phyloP scores from a whole-genome alignment of 345 rosid species.

The Populus simonii region DNA sequence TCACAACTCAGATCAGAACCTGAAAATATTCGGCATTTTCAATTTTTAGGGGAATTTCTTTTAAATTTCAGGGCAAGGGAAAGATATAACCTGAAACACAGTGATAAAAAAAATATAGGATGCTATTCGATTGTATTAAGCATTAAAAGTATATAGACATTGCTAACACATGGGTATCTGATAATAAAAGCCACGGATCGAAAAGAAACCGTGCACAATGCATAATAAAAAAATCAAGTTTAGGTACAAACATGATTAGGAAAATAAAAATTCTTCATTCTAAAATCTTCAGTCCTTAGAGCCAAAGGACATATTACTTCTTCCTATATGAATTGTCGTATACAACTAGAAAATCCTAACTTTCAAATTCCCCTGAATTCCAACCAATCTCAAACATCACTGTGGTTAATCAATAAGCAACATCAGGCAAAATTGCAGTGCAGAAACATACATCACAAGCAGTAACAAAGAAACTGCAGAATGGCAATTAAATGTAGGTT shows the following conservation, averaged over 20 bases:
- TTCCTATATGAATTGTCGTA: too few relatives aligned
- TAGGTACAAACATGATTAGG: too few relatives aligned
- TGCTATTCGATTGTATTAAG: neutral
- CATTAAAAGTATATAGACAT: neutral
- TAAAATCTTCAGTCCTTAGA: too few relatives aligned
- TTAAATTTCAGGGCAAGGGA: too few relatives aligned
- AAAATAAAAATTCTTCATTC: too few relatives aligned
- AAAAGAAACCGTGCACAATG: neutral
- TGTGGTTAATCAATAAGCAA: neutral
- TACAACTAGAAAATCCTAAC: neutral
- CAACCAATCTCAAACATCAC: neutral
- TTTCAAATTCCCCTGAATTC: neutral
- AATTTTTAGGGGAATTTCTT: neutral
- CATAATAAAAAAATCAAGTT: too few relatives aligned
- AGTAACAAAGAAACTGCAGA: neutral
- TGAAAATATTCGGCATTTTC: neutral
- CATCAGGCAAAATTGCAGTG: neutral
- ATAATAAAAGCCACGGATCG: neutral
- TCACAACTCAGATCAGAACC: constrained; percentile 35
- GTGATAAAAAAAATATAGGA: neutral
- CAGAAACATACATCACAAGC: neutral
- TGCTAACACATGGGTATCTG: neutral
- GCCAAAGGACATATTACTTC: too few relatives aligned
- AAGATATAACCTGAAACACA: too few relatives aligned
- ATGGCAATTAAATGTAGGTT: neutral